Evolutionary conservation across 805 yeast genomes (phyloP), one percentile per base, ranked within the genome.

Genomic region (Yamadazyma insecticola): DNA sequence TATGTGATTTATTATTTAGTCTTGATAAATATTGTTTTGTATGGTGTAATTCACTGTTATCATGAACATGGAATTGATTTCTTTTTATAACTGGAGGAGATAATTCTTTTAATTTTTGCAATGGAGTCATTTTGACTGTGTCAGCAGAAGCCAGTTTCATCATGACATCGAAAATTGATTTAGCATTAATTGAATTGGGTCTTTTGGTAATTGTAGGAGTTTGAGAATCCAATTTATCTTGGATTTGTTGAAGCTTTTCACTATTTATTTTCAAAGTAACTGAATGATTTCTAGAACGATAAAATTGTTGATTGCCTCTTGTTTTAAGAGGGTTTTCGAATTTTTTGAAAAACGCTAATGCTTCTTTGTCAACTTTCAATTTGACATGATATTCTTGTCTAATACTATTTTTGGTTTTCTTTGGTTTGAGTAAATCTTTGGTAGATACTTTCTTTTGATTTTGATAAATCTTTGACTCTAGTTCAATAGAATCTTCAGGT

Each of bases 341-440:
- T 28, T 34, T 33, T 26, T 55, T 47, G 14, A 60, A 47, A 17
- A 51, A 48, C 15, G 43, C 47, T 21, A 63, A 41, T 4, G 40
- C 50, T 2, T 27, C 43, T 5, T 60, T 44, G 16, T 47, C 38
- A 5, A 64, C 29, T 25, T 48, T 51, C 13, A 59, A 40, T 2
- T 51, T 49, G 5, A 59, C 53, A 34, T 18, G 13, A 24, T 16
- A 15, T 30, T 13, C 22, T 24, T 28, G 17, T 23, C 15, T 29
- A 12, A 16, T n/a, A n/a, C n/a, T n/a, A n/a, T n/a, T n/a, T n/a
- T n/a, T n/a, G n/a, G n/a, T n/a, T 11, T 28, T 24, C 20, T 24
- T 22, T 4, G 44, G 36, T 23, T 29, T 40, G 9, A 74, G 70
- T 3, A 76, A 54, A 40, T 73, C 72, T 29, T 51, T 57, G 25